Evolutionary conservation across 164 flowering plant genomes (phyloP), one percentile per base, ranked within the genome.

Genomic region (Chimonanthus praecox): DNA sequence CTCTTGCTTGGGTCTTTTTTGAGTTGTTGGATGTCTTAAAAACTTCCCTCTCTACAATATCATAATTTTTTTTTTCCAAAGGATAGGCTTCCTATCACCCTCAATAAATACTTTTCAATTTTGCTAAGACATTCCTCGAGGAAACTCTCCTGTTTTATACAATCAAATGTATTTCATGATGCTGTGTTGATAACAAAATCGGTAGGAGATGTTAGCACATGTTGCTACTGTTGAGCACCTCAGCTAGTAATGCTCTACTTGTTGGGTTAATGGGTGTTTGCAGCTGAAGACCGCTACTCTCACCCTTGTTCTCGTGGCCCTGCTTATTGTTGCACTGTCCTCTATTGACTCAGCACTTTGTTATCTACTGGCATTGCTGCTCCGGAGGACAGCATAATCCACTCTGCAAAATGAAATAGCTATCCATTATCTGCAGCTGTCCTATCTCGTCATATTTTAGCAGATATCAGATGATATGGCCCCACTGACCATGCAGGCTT

Each of bases 221-320:
- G 33, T 33, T 33, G 33, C 33, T 33, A 33, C 33, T 33, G 33
- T 33, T 33, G 33, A 33, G 33, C 33, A 33, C 33, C 33, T 33
- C 33, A 33, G 33, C 33, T 33, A 33, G 1, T n/a, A 54, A 63
- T n/a, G 44, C 18, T 63, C 44, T 63, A 2, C 33, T 63, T 33
- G 44, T 66, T 13, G 47, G 6, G 3, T 66, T 33, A 10, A 68
- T 7, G 46, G 65, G 33, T n/a, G 18, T 73, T 66, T 73, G 82
- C 93, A 92, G 98, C 87, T 92, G 85, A 93, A 87, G 87, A 95
- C 98, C 21, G 99, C 97, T 67, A 81, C 82, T 43, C 87, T 94
- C 71, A 87, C 96, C 21, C 95, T 92, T 72, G 83, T 91, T 77
- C 87, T 95, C 15, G 93, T 90, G 5, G 94, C 90, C 3, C 15